A percentile compares a stretch with the other conserved stretches of the same genome.
These are phyloP conservation scores for Hydrangea macrophylla DNA, from an alignment of 148 eudicot species.

Conservation along the genomic window DNA sequence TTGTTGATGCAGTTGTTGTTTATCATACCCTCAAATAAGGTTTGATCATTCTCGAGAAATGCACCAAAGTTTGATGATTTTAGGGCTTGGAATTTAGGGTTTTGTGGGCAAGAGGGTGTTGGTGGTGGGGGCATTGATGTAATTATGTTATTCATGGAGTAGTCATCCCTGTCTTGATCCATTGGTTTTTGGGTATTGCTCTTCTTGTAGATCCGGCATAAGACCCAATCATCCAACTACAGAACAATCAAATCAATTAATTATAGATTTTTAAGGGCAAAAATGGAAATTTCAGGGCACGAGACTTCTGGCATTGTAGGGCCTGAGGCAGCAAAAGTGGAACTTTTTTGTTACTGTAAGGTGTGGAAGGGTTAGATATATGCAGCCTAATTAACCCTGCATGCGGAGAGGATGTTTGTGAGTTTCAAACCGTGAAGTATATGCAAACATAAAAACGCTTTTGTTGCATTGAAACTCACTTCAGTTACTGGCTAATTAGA, in stretches of 20 bases:
- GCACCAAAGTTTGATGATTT: slow-evolving; percentile 17
- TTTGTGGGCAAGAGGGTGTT: neutral
- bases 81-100: slow-evolving; percentile 2
- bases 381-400: too few relatives aligned
- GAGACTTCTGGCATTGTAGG: too few relatives aligned
- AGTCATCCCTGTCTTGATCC: slow-evolving; percentile 59
- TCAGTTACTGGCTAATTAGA: too few relatives aligned
- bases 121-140: slow-evolving; percentile 21
- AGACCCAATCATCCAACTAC: slow-evolving; percentile 87
- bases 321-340: too few relatives aligned
- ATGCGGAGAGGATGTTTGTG: too few relatives aligned
- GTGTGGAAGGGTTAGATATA: too few relatives aligned
- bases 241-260: slow-evolving; percentile 3
- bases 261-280: too few relatives aligned
- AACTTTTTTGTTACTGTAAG: too few relatives aligned
- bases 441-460: too few relatives aligned
- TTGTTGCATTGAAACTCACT: too few relatives aligned
- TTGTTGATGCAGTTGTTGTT: neutral
- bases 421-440: too few relatives aligned
- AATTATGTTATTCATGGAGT: slow-evolving; percentile 35
- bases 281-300: too few relatives aligned
- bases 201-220: slow-evolving; percentile 87
- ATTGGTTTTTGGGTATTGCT: slow-evolving; percentile 42
- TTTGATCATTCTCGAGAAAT: slow-evolving; percentile 35
- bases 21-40: slow-evolving; percentile 37